Evolutionary conservation across 345 rosid species (phyloP).

Genomic region (Tarenaya hassleriana): DNA sequence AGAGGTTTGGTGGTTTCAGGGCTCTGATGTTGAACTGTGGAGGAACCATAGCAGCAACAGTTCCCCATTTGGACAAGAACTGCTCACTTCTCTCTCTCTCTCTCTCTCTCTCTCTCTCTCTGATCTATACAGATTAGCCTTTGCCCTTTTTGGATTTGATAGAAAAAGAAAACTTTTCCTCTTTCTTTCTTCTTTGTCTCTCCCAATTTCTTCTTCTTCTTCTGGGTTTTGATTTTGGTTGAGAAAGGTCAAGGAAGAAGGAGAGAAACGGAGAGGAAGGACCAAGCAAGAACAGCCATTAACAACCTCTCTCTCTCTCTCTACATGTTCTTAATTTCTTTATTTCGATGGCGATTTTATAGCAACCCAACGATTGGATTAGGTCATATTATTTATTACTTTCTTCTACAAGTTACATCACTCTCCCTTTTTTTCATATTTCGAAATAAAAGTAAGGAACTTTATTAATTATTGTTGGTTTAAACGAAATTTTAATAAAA

Average conservation of each 20-base stretch:
- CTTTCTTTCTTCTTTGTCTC: not conserved
- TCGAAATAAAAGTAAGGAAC: no score
- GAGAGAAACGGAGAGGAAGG: constrained; percentile 22
- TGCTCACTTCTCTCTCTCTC: constrained; percentile 5
- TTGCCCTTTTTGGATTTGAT: constrained; percentile 5
- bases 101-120: constrained; percentile 6
- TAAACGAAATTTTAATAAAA: no score
- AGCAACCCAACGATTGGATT: no score
- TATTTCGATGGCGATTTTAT: no score
- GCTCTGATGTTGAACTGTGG: constrained; percentile 21
- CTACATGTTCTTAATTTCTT: no score
- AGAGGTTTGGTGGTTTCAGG: constrained; percentile 24
- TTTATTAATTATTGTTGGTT: no score
- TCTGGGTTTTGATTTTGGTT: not conserved
- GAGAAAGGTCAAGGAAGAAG: constrained; percentile 21
- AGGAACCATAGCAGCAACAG: constrained; percentile 23
- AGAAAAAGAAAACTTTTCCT: not conserved
- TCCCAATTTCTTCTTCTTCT: not conserved
- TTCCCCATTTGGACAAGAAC: constrained; percentile 25
- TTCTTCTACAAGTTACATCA: no score
- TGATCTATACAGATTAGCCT: not conserved
- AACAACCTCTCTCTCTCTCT: constrained; percentile 2
- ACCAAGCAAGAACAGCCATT: constrained; percentile 9
- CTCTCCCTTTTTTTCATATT: no score
- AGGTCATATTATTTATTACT: no score